These are phyloP conservation scores for Yarrowia alimentaria DNA, from an alignment of 805 yeast species.

Conservation along the genomic window DNA sequence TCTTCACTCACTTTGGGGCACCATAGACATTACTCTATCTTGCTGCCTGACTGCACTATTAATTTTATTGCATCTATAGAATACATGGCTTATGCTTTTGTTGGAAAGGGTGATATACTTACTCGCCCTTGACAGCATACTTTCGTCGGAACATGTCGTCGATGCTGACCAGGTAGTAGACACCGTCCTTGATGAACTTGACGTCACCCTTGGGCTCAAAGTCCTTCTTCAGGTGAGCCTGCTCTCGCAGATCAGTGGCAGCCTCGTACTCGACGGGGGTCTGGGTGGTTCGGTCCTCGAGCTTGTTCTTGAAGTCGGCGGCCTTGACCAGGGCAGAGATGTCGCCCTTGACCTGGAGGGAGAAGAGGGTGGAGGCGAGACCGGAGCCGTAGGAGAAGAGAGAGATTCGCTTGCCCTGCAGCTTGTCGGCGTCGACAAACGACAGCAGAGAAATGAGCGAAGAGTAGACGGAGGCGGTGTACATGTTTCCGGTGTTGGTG, in stretches of 20 bases:
- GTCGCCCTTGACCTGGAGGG: conserved; percentile 79
- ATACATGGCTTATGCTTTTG: too few species aligned
- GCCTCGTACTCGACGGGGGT: conserved; percentile 80
- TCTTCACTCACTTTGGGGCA: too few species aligned
- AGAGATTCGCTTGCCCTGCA: conserved; percentile 84
- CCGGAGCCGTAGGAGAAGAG: conserved; percentile 98
- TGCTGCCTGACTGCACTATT: too few species aligned
- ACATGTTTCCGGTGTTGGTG: conserved; percentile 97
- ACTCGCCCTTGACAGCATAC: conserved; percentile 70
- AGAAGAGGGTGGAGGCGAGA: conserved; percentile 84
- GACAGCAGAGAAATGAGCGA: conserved; percentile 78
- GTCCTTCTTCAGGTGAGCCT: conserved; percentile 76
- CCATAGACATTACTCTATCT: too few species aligned
- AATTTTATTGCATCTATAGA: too few species aligned
- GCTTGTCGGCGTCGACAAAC: conserved; percentile 67
- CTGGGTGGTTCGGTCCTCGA: conserved; percentile 61
- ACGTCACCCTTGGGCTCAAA: conserved; percentile 77
- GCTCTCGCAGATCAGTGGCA: conserved; percentile 82
- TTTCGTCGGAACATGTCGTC: conserved; percentile 87
- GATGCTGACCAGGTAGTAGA: conserved; percentile 77
- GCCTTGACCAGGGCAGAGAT: conserved; percentile 60
- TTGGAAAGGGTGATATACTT: too few species aligned
- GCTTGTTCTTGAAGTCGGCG: conserved; percentile 65
- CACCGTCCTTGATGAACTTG: conserved; percentile 68
- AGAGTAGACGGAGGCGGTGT: conserved; percentile 91